phyloP scores from a whole-genome alignment of 2,329 filamentous ascomycete species.

The Sporothrix pseudoabietina region DNA sequence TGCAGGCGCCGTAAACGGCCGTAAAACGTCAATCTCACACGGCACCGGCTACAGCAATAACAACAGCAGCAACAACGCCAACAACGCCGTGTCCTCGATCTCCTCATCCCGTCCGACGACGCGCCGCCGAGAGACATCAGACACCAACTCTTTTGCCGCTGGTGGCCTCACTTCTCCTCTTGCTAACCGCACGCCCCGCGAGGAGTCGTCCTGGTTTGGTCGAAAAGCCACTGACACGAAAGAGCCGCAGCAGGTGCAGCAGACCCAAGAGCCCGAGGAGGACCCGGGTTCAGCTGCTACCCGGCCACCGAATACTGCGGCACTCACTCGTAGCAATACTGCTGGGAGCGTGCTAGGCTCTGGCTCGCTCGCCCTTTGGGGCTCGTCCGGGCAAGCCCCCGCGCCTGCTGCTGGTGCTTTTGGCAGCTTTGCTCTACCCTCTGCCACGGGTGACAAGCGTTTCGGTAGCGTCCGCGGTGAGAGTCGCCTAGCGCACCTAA shows the following conservation, averaged over 20 bases:
- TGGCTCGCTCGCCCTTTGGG: conserved; percentile 49
- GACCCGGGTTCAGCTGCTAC: conserved; percentile 44
- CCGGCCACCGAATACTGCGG: conserved; percentile 47
- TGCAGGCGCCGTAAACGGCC: conserved; percentile 56
- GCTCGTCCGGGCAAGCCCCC: conserved; percentile 52
- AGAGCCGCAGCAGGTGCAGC: conserved; percentile 52
- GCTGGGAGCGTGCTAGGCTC: conserved; percentile 51
- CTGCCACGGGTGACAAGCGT: conserved; percentile 69
- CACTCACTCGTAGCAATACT: conserved; percentile 58
- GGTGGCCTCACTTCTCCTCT: conserved; percentile 63
- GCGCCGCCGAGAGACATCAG: conserved; percentile 78
- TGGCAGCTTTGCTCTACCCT: conserved; percentile 78
- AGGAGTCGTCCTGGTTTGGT: conserved; percentile 64
- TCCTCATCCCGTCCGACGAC: conserved; percentile 70
- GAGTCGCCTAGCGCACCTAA: conserved; percentile 82
- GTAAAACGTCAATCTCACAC: conserved; percentile 82
- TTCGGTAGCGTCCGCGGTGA: conserved; percentile 70
- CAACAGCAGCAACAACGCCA: conserved; percentile 40
- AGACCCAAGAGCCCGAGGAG: conserved; percentile 57
- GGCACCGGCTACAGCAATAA: conserved; percentile 63
- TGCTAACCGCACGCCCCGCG: conserved; percentile 58
- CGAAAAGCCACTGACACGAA: conserved; percentile 58
- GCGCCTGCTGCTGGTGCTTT: conserved; percentile 72
- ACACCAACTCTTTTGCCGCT: conserved; percentile 64
- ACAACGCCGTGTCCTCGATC: conserved; percentile 68